Evolutionary conservation across 2,329 filamentous ascomycete genomes (phyloP).

Genomic region (Monosporascus sp.): DNA sequence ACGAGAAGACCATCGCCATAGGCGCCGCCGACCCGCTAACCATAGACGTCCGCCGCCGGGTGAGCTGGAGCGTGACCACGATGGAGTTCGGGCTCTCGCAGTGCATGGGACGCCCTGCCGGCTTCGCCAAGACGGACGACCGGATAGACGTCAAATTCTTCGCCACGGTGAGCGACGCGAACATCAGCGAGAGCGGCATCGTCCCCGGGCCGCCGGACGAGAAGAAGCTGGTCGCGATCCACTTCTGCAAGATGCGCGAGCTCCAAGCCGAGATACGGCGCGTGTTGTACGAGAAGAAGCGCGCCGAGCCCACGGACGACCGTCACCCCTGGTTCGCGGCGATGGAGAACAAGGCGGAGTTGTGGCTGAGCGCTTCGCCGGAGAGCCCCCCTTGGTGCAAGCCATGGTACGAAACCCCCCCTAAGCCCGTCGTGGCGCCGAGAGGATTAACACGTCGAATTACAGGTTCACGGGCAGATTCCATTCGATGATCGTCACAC

Average conservation of each 20-base stretch:
- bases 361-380: constrained; percentile 75
- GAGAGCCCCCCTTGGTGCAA: constrained; percentile 67
- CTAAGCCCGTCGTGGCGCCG: no score
- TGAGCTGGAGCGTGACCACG: constrained; percentile 82
- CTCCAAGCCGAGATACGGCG: constrained; percentile 84
- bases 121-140: constrained; percentile 76
- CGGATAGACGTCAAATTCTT: constrained; percentile 84
- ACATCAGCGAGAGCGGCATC: constrained; percentile 75
- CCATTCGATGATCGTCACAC: constrained; percentile 82
- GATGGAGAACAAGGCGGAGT: constrained; percentile 72
- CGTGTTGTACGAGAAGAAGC: constrained; percentile 79
- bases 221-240: constrained; percentile 83
- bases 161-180: constrained; percentile 72
- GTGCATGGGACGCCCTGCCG: constrained; percentile 79
- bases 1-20: constrained; percentile 80
- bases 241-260: constrained; percentile 88
- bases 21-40: constrained; percentile 64
- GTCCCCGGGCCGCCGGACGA: constrained; percentile 65
- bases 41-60: constrained; percentile 80
- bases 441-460: constrained; percentile 12
- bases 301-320: constrained; percentile 69
- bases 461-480: constrained; percentile 61
- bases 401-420: constrained; percentile 56
- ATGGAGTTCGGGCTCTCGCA: constrained; percentile 89
- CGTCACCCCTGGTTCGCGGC: constrained; percentile 79